phyloP scores from a whole-genome alignment of 2,329 filamentous ascomycete genomes.

The Pezicula carpinea region DNA sequence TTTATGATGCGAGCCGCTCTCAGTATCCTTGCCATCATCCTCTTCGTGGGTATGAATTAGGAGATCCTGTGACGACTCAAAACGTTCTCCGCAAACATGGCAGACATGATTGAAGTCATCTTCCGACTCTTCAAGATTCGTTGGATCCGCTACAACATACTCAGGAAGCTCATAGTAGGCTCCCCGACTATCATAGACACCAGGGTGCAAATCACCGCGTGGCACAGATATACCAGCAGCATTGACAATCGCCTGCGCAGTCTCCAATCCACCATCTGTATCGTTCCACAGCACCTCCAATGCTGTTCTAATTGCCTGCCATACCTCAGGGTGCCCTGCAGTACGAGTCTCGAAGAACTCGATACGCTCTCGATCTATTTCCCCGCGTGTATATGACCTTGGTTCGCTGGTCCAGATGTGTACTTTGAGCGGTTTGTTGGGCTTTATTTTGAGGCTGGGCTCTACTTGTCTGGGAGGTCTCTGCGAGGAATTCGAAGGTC shows the following conservation, averaged over 20 bases:
- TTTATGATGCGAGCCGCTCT: conserved; percentile 13
- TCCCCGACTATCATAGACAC: conserved; percentile 67
- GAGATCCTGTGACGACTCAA: too few relatives aligned
- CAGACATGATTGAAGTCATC: conserved; percentile 19
- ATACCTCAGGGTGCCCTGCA: conserved; percentile 71
- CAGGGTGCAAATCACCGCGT: conserved; percentile 66
- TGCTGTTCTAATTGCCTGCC: conserved; percentile 68
- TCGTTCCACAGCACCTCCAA: conserved; percentile 62
- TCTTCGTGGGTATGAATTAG: conserved; percentile 20
- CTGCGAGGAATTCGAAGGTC: conserved; percentile 11
- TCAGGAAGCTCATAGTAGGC: conserved; percentile 66
- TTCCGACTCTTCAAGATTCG: conserved; percentile 39
- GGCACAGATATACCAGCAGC: conserved; percentile 73
- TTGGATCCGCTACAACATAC: conserved; percentile 64
- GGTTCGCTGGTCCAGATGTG: conserved; percentile 62
- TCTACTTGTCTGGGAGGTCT: conserved; percentile 2
- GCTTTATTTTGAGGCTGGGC: conserved; percentile 55
- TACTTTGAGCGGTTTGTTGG: conserved; percentile 63
- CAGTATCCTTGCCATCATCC: conserved; percentile 19
- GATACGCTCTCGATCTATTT: conserved; percentile 65
- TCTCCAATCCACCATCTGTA: conserved; percentile 43
- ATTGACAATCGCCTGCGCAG: conserved; percentile 75
- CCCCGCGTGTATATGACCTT: conserved; percentile 63
- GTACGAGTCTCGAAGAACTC: conserved; percentile 92
- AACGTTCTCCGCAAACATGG: conserved; percentile 12